A percentile compares a stretch with the other conserved stretches of the same genome.
Evolutionary conservation across 345 rosid genomes (phyloP).

Genomic region (Brassica rapa): DNA sequence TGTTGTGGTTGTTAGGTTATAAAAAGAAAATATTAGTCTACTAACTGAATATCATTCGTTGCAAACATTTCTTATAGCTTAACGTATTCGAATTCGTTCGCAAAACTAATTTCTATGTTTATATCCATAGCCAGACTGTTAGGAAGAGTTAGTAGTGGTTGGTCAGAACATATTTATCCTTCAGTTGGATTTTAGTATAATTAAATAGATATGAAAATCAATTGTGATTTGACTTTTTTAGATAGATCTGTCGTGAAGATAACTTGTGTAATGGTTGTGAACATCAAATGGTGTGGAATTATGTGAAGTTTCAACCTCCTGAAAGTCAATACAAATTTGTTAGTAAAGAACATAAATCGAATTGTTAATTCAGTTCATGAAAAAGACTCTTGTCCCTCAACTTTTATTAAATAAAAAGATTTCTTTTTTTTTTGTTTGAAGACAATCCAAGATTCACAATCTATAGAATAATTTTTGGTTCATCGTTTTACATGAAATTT

Average conservation of each 20-base stretch:
- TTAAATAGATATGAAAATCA: background rate
- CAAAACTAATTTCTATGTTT: background rate
- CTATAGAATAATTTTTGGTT: background rate
- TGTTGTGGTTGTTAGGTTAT: background rate
- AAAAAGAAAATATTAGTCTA: background rate
- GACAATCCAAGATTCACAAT: background rate
- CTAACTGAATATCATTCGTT: background rate
- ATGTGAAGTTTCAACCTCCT: background rate
- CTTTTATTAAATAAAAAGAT: background rate
- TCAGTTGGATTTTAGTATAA: background rate
- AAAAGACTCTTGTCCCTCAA: background rate
- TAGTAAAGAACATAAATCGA: background rate
- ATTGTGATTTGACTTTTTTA: background rate
- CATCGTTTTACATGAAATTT: background rate
- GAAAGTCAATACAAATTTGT: background rate
- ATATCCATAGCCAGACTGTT: constrained; percentile 21
- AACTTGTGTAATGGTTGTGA: background rate
- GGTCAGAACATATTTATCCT: background rate
- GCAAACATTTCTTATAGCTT: background rate
- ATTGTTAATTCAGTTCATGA: background rate
- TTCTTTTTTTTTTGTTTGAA: no score
- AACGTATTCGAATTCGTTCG: background rate
- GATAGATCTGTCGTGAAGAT: background rate
- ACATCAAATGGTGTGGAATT: background rate
- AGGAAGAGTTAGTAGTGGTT: background rate